Percentiles rank a stretch among this genome's conserved stretches.
Conservation (phyloP, 1,284 basidiomycete species). For the Pseudomicrostroma phylloplanum region DNA sequence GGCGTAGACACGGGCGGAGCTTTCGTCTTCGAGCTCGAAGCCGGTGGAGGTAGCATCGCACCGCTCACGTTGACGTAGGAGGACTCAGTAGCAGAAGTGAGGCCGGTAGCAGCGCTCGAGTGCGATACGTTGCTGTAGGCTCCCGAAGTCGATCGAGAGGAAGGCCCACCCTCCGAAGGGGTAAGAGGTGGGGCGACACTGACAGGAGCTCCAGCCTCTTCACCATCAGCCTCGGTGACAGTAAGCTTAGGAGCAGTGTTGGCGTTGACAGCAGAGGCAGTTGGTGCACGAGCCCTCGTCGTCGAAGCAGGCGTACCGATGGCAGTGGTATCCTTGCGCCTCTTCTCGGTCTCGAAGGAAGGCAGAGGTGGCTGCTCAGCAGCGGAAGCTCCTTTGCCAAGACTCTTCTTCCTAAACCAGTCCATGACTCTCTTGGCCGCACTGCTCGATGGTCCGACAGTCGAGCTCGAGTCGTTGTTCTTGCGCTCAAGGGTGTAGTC, state of each 20-base stretch:
- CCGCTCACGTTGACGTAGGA: neutral
- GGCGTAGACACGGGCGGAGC: neutral
- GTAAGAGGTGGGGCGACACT: neutral
- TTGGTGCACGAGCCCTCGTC: neutral
- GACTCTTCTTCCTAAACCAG: conserved; percentile 60
- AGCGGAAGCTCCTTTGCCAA: conserved; percentile 49
- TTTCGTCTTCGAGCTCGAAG: neutral
- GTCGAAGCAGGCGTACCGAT: conserved; percentile 11
- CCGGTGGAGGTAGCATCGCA: neutral
- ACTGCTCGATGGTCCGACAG: conserved; percentile 52
- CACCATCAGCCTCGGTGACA: conserved; percentile 19
- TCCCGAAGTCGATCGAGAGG: neutral
- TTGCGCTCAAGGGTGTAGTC: conserved; percentile 23
- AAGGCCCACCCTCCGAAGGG: neutral
- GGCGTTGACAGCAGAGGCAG: neutral
- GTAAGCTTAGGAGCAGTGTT: conserved; percentile 18
- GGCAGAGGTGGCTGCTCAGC: conserved; percentile 38
- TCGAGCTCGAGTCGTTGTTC: conserved; percentile 32
- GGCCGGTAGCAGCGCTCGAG: neutral
- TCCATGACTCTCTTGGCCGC: conserved; percentile 62
- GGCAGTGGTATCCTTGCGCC: conserved; percentile 13
- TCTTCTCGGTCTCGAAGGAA: conserved; percentile 24
- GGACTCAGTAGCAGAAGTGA: neutral
- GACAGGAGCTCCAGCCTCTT: neutral
- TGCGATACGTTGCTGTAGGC: neutral